Percentiles rank a stretch among this genome's conserved stretches.
Evolutionary conservation across 495 filamentous ascomycete genomes (phyloP).

Genomic region (Penicillium robsamsonii): DNA sequence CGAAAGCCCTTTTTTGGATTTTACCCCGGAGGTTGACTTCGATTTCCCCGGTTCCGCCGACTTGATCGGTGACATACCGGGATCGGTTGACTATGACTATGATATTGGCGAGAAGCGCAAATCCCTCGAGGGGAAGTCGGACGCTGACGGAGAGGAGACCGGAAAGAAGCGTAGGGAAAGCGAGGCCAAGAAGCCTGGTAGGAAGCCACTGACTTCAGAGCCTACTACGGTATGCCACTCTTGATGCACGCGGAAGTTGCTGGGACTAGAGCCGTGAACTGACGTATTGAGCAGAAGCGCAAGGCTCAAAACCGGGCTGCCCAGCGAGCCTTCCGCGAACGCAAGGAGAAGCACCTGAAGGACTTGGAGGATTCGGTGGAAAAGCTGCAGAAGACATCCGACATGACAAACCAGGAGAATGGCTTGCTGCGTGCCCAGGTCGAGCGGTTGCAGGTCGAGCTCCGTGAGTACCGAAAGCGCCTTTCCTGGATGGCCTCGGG

Average conservation of each 20-base stretch:
- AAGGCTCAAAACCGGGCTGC: slow-evolving; percentile 98
- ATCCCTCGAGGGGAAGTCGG: slow-evolving; percentile 68
- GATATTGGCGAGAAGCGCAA: slow-evolving; percentile 67
- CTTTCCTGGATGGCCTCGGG: slow-evolving; percentile 55
- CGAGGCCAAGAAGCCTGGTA: slow-evolving; percentile 89
- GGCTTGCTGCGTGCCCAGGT: slow-evolving; percentile 78
- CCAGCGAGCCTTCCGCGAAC: slow-evolving; percentile 93
- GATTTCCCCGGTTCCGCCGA: slow-evolving; percentile 58
- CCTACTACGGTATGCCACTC: slow-evolving; percentile 79
- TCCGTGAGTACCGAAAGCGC: slow-evolving; percentile 87
- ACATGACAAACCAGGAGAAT: slow-evolving; percentile 83
- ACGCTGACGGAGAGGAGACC: slow-evolving; percentile 65
- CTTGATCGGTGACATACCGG: slow-evolving; percentile 78
- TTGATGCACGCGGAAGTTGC: background rate
- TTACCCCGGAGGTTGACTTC: slow-evolving; percentile 70
- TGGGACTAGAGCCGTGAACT: slow-evolving; percentile 29
- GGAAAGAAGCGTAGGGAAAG: slow-evolving; percentile 79
- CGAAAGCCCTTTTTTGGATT: slow-evolving; percentile 81
- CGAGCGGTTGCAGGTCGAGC: slow-evolving; percentile 78
- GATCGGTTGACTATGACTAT: slow-evolving; percentile 52
- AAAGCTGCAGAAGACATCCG: slow-evolving; percentile 84
- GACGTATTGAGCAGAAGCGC: slow-evolving; percentile 72
- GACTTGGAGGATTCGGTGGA: slow-evolving; percentile 93
- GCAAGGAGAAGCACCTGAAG: slow-evolving; percentile 96
- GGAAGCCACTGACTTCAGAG: slow-evolving; percentile 93